phyloP scores from a whole-genome alignment of 2,329 filamentous ascomycete genomes.

The Gaeumannomyces tritici region DNA sequence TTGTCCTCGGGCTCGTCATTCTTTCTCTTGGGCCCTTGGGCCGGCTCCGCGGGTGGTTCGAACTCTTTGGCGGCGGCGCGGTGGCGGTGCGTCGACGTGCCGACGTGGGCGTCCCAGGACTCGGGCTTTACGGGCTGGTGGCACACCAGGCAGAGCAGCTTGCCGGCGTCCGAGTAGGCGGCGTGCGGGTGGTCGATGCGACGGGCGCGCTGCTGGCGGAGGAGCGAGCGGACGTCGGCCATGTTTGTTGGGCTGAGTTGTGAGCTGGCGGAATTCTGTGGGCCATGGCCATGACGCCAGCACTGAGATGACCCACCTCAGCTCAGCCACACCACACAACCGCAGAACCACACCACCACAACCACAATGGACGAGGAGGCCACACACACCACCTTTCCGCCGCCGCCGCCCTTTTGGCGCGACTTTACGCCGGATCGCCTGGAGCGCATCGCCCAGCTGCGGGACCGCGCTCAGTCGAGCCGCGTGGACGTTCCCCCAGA shows the following conservation, averaged over 20 bases:
- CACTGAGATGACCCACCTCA: too few species aligned
- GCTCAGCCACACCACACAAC: too few species aligned
- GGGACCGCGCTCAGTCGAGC: conserved; percentile 20
- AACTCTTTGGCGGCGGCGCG: conserved; percentile 8
- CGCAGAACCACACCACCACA: neutral
- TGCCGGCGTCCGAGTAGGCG: conserved; percentile 57
- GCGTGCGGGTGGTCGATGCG: conserved; percentile 63
- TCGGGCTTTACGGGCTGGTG: conserved; percentile 56
- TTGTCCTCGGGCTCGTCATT: conserved; percentile 17
- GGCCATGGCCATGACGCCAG: too few species aligned
- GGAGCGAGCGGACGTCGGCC: conserved; percentile 70
- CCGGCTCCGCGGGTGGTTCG: conserved; percentile 7
- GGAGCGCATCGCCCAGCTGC: conserved; percentile 38
- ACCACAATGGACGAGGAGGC: conserved; percentile 29
- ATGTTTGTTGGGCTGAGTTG: conserved; percentile 29
- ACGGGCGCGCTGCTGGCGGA: conserved; percentile 69
- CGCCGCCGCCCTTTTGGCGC: conserved; percentile 83
- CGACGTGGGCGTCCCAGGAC: conserved; percentile 55
- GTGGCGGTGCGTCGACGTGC: conserved; percentile 35
- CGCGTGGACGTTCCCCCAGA: conserved; percentile 52
- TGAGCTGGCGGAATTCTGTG: too few species aligned
- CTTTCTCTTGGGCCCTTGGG: conserved; percentile 16
- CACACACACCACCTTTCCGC: conserved; percentile 59
- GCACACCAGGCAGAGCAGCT: conserved; percentile 59
- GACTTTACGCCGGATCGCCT: conserved; percentile 74